These are phyloP conservation scores for Linderniella brevidens DNA, from an alignment of 257 asterid species.

Conservation along the genomic window DNA sequence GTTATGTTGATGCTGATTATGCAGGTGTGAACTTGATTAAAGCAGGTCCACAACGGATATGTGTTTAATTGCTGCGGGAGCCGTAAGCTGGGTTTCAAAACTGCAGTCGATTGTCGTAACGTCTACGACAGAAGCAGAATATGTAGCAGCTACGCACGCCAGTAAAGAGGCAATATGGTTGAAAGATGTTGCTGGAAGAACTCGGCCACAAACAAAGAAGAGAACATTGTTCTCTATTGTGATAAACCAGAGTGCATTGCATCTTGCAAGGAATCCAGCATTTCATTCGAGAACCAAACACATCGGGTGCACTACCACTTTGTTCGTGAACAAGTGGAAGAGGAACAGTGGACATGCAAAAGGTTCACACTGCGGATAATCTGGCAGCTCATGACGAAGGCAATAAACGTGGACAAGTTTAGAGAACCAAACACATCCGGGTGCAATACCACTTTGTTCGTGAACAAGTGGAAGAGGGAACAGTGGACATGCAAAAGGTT, in stretches of 20 bases:
- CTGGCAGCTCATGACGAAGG: no score
- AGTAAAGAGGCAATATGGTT: slow-evolving; percentile 3
- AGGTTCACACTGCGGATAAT: no score
- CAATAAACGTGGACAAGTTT: no score
- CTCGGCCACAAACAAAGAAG: background rate
- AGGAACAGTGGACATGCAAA: background rate
- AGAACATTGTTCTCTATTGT: background rate
- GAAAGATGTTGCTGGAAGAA: background rate
- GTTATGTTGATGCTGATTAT: background rate
- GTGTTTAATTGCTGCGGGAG: background rate
- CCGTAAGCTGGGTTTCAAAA: slow-evolving; percentile 2
- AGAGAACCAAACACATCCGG: no score
- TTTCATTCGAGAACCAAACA: no score
- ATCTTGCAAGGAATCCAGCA: background rate
- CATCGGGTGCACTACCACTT: background rate
- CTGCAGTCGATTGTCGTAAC: background rate
- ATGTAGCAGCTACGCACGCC: background rate
- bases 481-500: background rate
- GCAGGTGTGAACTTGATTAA: slow-evolving; percentile 3
- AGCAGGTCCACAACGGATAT: background rate
- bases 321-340: background rate
- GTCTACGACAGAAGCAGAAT: background rate
- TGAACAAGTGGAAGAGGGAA: background rate
- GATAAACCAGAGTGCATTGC: slow-evolving; percentile 1
- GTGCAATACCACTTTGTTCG: background rate